Base-by-base conservation (phyloP, 202 grass and related monocot genomes). In the Setaria viridis region DNA sequence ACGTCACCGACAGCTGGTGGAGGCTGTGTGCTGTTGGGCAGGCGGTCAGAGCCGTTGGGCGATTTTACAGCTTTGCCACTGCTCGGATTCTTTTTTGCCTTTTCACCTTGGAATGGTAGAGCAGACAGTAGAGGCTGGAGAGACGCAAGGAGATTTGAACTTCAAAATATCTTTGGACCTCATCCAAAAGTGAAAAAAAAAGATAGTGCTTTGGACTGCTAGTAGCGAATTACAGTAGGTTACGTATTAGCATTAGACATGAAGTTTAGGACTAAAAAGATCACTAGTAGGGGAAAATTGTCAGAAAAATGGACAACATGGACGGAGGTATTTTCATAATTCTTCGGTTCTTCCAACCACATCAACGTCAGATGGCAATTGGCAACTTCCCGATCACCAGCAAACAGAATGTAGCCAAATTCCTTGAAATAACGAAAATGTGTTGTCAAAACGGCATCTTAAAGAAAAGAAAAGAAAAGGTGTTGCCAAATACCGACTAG, bases 311-410 rank as follows among this genome's bases (percentile, higher is more conserved):
- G 33, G 35, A 8, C 33, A 35, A 37, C 63, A 14, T 17, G 21
- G 21, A 13, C 4, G 15, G 32, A 66, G 63, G 34, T 64, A 6
- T 80, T 53, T n/a, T 92, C 80, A 58, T 51, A 81, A 6, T 45
- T 6, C 67, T 87, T 89, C 15, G 87, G 80, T 37, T 37, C 64
- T 90, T 90, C 87, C 87, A 62, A 30, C 21, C 20, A 92, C 33
- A 55, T 69, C 10, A 58, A 58, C 68, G 65, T 47, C 51, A 77
- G 54, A 1, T 17, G 34, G 6, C 35, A 41, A 20, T 67, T 85
- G 9, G 85, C 81, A 74, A 88, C 77, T 64, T 82, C 82, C 70
- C 89, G 78, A 34, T 82, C 80, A 70, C 69, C 57, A 9, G 84
- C 84, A 54, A 89, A 84, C 80, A 87, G 77, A 66, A 92, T 83